Percentiles rank a stretch among this genome's conserved stretches.
These are phyloP conservation scores for Clathrospora elynae DNA, from an alignment of 2,329 filamentous ascomycete species.

Conservation along the genomic window DNA sequence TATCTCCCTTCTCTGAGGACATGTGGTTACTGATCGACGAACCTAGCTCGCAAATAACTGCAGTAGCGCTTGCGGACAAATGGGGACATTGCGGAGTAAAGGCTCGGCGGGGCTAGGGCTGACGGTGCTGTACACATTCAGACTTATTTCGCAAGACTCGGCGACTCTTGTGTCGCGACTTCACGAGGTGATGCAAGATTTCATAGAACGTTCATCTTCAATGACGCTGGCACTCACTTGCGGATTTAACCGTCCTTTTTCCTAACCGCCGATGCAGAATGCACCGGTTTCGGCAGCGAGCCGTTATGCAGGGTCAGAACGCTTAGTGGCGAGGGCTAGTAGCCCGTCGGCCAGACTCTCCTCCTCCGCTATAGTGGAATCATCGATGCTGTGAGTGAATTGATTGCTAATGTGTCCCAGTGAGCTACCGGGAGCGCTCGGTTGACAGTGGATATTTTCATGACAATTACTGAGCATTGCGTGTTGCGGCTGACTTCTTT, in stretches of 20 bases:
- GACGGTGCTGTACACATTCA: not conserved
- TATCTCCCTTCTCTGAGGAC: no score
- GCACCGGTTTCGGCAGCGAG: slow-evolving; percentile 13
- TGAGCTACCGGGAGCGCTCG: slow-evolving; percentile 12
- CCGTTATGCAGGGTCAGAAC: slow-evolving; percentile 6
- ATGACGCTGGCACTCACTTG: not conserved
- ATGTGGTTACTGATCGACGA: slow-evolving; percentile 15
- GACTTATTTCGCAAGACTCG: not conserved
- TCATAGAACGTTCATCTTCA: not conserved
- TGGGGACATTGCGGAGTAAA: slow-evolving; percentile 3
- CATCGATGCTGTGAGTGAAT: slow-evolving; percentile 20
- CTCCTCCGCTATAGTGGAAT: slow-evolving; percentile 16
- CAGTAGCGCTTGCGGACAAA: slow-evolving; percentile 13
- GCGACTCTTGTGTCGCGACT: slow-evolving; percentile 3
- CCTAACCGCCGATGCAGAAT: slow-evolving; percentile 9
- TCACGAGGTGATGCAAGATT: slow-evolving; percentile 8
- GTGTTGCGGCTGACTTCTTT: slow-evolving; percentile 12
- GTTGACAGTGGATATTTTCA: slow-evolving; percentile 10
- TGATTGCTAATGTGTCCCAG: slow-evolving; percentile 26
- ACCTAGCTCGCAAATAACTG: slow-evolving; percentile 5
- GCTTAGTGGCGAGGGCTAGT: slow-evolving; percentile 9
- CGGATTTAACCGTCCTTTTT: slow-evolving; percentile 4
- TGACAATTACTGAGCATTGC: slow-evolving; percentile 10
- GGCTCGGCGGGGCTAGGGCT: not conserved
- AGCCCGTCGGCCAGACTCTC: slow-evolving; percentile 19